Evolutionary conservation across 2,329 filamentous ascomycete species (phyloP).

Genomic region (Reticulascus tulasneorum): DNA sequence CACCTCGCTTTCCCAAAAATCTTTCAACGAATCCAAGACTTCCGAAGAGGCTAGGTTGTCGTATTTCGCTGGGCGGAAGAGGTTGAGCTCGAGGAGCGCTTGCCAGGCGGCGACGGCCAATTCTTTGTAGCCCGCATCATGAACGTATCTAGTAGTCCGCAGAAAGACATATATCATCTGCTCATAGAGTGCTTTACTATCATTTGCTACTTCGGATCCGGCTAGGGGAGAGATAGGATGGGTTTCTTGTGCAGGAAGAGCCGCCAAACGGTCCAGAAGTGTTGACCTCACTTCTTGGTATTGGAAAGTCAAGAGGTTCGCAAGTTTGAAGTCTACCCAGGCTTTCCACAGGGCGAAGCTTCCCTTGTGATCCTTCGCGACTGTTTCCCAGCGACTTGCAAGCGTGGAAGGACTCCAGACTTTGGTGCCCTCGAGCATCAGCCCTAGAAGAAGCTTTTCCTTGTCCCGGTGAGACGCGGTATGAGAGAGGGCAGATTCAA

Average conservation of each 20-base stretch:
- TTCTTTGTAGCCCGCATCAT: constrained; percentile 75
- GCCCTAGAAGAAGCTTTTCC: constrained; percentile 59
- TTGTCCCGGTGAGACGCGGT: constrained; percentile 42
- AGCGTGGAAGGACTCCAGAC: constrained; percentile 54
- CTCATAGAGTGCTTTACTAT: constrained; percentile 19
- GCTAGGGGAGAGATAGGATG: constrained; percentile 7
- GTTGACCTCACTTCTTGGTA: constrained; percentile 61
- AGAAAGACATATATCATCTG: constrained; percentile 68
- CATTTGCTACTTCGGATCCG: neutral
- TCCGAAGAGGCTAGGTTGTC: constrained; percentile 15
- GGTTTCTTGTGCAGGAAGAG: constrained; percentile 1
- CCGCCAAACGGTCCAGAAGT: constrained; percentile 49
- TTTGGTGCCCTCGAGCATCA: constrained; percentile 70
- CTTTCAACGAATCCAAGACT: constrained; percentile 46
- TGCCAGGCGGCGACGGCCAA: constrained; percentile 80
- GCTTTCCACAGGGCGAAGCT: constrained; percentile 68
- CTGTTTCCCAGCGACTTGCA: constrained; percentile 16
- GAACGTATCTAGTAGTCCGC: constrained; percentile 67
- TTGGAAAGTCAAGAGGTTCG: constrained; percentile 60
- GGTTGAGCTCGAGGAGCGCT: constrained; percentile 67
- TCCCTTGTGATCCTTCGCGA: constrained; percentile 50
- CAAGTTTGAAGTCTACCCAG: constrained; percentile 70
- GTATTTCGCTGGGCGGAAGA: constrained; percentile 48
- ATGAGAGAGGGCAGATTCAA: constrained; percentile 69
- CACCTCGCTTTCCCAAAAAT: constrained; percentile 86